Conservation (phyloP, 2,329 filamentous ascomycete genomes). For the Paraphoma sp. region DNA sequence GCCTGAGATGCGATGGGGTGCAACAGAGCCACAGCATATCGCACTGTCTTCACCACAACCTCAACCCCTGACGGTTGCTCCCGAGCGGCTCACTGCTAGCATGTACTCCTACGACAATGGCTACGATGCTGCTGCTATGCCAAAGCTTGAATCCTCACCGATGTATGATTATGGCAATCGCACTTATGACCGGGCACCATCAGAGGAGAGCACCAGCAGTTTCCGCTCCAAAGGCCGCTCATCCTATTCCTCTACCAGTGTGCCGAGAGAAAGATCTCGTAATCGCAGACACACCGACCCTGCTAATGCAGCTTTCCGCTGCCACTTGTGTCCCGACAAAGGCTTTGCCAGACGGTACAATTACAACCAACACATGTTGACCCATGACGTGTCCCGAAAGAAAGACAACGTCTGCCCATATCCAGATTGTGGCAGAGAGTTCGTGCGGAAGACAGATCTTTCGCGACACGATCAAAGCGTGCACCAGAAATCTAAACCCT, state of each 20-base stretch:
- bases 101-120: slow-evolving; percentile 31
- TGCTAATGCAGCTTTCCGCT: slow-evolving; percentile 61
- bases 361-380: slow-evolving; percentile 84
- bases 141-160: slow-evolving; percentile 24
- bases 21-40: slow-evolving; percentile 19
- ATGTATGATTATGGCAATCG: slow-evolving; percentile 19
- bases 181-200: slow-evolving; percentile 13
- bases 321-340: slow-evolving; percentile 73
- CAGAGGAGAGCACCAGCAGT: slow-evolving; percentile 18
- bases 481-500: slow-evolving; percentile 75
- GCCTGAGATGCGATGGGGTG: slow-evolving; percentile 24
- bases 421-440: slow-evolving; percentile 72
- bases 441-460: slow-evolving; percentile 84
- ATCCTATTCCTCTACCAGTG: slow-evolving; percentile 5
- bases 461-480: slow-evolving; percentile 65
- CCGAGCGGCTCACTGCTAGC: slow-evolving; percentile 33
- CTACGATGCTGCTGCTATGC: slow-evolving; percentile 29
- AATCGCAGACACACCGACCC: slow-evolving; percentile 27
- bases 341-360: slow-evolving; percentile 86
- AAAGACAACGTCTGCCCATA: slow-evolving; percentile 74
- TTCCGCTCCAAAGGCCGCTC: slow-evolving; percentile 13
- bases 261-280: slow-evolving; percentile 10
- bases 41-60: slow-evolving; percentile 18
- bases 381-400: slow-evolving; percentile 75
- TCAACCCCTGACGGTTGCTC: slow-evolving; percentile 39